Base-by-base conservation (phyloP, 2,329 filamentous ascomycete species). In the Curvularia lunata region DNA sequence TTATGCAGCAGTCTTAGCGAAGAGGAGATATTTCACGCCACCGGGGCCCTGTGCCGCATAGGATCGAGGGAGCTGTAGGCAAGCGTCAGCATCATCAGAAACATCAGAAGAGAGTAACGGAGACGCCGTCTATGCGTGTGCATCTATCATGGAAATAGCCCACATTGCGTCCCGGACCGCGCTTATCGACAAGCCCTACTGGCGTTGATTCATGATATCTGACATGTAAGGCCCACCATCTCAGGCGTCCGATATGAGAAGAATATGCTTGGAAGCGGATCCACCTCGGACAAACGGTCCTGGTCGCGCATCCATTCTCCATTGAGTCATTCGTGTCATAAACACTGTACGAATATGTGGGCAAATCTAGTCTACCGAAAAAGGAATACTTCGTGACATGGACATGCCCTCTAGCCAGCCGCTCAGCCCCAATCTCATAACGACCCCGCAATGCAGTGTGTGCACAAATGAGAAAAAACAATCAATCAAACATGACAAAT, bases 221-320 rank as follows among this genome's bases (percentile, higher is more conserved):
- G 32, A 38, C 47, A 48, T 48, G 47, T n/a, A 48, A 48, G 47
- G 47, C 47, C 47, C 23, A 38, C 47, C 47, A 48, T 23, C 21
- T 48, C 23, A 48, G 28, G 47, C 47, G 47, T 32, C 47, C 47
- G 5, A 38, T 38, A 25, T 16, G 47, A 32, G 13, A 37, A 37
- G n/a, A 13, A 30, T n/a, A 25, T 48, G 47, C 47, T n/a, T 38
- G 32, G 28, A 38, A 38, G 32, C 37, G 47, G 47, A 48, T 9
- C 32, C 21, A n/a, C 21, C 32, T 38, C 23, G 32, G 21, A 48
- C 21, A 27, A 32, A 27, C 23, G 32, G n/a, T 38, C 21, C 21
- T 25, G 32, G n/a, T 16, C 9, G 8, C n/a, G 18, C n/a, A 23
- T 47, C 13, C 21, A n/a, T 38, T 46, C 25, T 16, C 25, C 13